Conservation (phyloP, 1,284 basidiomycete genomes). For the Papiliotrema fonsecae region DNA sequence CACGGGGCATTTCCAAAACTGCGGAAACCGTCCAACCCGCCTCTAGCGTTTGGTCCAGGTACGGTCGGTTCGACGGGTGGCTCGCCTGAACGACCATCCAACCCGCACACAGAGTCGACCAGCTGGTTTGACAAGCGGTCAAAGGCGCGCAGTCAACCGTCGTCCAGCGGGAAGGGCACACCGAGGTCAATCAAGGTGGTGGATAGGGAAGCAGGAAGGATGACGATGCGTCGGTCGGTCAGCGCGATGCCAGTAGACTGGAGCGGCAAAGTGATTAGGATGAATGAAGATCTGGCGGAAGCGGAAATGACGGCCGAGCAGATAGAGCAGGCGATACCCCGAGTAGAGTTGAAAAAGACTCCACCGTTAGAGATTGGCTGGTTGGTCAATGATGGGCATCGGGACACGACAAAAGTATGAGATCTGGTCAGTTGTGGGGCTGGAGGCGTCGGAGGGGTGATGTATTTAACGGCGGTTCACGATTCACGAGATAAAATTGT, state of each 20-base stretch:
- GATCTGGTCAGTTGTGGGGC: too few relatives aligned
- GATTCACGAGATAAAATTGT: too few relatives aligned
- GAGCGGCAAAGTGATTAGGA: too few relatives aligned
- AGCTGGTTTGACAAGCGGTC: background rate
- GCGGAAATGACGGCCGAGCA: background rate
- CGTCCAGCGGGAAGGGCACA: too few relatives aligned
- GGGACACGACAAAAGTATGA: too few relatives aligned
- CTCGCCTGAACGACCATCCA: background rate
- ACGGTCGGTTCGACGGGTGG: background rate
- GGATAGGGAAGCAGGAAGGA: background rate
- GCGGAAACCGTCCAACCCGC: conserved; percentile 6
- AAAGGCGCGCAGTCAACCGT: too few relatives aligned
- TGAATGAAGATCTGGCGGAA: background rate
- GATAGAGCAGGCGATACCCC: conserved; percentile 10
- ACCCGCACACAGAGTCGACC: background rate
- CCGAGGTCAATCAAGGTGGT: too few relatives aligned
- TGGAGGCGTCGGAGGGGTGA: too few relatives aligned
- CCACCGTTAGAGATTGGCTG: too few relatives aligned
- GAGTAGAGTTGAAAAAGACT: conserved; percentile 14
- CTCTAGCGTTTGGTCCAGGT: background rate
- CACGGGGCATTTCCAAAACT: conserved; percentile 32
- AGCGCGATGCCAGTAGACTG: conserved; percentile 1
- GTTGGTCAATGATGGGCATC: too few relatives aligned
- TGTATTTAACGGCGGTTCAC: too few relatives aligned
- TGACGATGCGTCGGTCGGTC: background rate